A percentile compares a stretch with the other conserved stretches of the same genome.
These are phyloP conservation scores for Grigorovia jiainica DNA, from an alignment of 805 yeast species.

Conservation along the genomic window DNA sequence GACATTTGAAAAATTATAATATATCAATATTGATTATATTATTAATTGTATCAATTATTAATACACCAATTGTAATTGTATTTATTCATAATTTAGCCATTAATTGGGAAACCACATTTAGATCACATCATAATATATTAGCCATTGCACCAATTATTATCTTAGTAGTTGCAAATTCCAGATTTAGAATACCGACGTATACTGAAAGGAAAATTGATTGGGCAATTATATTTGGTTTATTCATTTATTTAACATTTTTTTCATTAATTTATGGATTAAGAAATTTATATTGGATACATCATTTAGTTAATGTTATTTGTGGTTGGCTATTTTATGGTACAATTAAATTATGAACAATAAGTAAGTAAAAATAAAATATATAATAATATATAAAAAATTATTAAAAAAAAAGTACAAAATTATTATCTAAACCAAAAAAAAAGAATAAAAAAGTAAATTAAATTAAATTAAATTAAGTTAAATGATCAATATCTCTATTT, in stretches of 20 bases:
- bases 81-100: constrained; percentile 72
- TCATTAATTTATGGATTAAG: constrained; percentile 66
- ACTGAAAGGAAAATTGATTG: constrained; percentile 19
- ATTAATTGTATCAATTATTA: constrained; percentile 73
- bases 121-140: constrained; percentile 75
- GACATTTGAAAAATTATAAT: constrained; percentile 46
- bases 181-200: constrained; percentile 35
- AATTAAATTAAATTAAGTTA: too few species aligned
- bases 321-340: constrained; percentile 27
- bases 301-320: constrained; percentile 56
- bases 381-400: neutral
- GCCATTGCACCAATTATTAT: constrained; percentile 67
- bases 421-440: too few species aligned
- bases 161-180: constrained; percentile 47
- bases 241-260: constrained; percentile 49
- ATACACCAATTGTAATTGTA: constrained; percentile 68
- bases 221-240: constrained; percentile 29
- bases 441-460: too few species aligned
- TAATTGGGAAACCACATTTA: constrained; percentile 75
- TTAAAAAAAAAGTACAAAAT: neutral
- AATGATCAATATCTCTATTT: too few species aligned
- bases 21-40: constrained; percentile 54
- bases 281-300: constrained; percentile 79
- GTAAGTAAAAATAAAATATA: neutral
- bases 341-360: neutral